phyloP scores from a whole-genome alignment of 148 eudicot genomes.

The Limonium bicolor region DNA sequence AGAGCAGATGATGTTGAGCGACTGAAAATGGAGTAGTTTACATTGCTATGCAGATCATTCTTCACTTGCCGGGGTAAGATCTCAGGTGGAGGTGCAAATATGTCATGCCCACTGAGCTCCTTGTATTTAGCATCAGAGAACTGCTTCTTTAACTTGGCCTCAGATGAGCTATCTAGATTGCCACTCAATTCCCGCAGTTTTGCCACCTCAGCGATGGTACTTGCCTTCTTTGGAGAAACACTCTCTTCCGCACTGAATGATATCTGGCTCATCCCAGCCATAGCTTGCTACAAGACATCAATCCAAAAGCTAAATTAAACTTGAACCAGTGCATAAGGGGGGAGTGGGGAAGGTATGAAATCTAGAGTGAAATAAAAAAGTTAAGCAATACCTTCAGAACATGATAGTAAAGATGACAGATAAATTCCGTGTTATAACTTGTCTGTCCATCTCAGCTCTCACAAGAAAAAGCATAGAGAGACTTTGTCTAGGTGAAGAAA shows the following conservation, averaged over 20 bases:
- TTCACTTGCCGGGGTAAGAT: slow-evolving; percentile 5
- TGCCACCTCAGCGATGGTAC: slow-evolving; percentile 9
- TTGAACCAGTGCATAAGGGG: too few relatives aligned
- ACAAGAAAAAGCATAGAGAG: too few relatives aligned
- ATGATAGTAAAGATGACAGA: too few relatives aligned
- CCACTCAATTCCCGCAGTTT: slow-evolving; percentile 14
- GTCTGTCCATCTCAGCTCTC: too few relatives aligned
- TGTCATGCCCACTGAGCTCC: slow-evolving; percentile 14
- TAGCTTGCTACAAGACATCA: slow-evolving; percentile 4
- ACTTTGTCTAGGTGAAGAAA: neutral
- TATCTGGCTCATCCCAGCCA: slow-evolving; percentile 12
- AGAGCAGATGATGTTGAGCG: too few relatives aligned
- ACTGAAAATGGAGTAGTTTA: too few relatives aligned
- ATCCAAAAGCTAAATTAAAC: too few relatives aligned
- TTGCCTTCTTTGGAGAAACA: slow-evolving; percentile 9
- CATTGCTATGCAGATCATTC: slow-evolving; percentile 1
- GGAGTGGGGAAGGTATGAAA: too few relatives aligned
- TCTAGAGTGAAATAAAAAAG: too few relatives aligned
- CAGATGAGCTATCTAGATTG: slow-evolving; percentile 6
- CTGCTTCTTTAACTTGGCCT: slow-evolving; percentile 7
- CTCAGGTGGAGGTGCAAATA: slow-evolving; percentile 13
- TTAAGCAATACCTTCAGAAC: too few relatives aligned
- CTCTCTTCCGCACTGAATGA: slow-evolving; percentile 9
- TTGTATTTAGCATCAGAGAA: slow-evolving; percentile 11
- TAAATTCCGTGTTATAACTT: too few relatives aligned